phyloP scores from a whole-genome alignment of 2,329 filamentous ascomycete species.

The Colletotrichum melonis region DNA sequence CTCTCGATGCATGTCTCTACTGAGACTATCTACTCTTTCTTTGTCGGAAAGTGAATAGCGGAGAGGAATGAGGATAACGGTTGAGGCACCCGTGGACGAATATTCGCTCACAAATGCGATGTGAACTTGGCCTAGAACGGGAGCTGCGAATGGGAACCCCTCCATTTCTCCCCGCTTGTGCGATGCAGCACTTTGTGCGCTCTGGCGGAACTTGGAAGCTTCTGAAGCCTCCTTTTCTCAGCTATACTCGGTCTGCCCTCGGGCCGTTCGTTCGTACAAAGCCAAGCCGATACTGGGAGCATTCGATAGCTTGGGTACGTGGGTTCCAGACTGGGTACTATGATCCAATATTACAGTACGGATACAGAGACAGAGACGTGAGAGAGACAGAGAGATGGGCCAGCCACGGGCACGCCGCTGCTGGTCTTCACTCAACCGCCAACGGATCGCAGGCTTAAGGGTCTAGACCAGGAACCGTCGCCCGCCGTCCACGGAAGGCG shows the following conservation, averaged over 20 bases:
- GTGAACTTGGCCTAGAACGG: neutral
- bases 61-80: neutral
- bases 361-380: neutral
- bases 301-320: neutral
- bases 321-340: neutral
- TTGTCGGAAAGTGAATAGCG: neutral
- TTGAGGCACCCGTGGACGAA: neutral
- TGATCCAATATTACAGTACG: neutral
- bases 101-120: neutral
- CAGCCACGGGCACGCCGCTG: neutral
- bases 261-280: neutral
- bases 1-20: neutral
- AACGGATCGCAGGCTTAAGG: neutral
- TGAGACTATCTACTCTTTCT: neutral
- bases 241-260: neutral
- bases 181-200: neutral
- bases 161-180: conserved; percentile 1
- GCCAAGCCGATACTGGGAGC: neutral
- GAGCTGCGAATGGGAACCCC: conserved; percentile 3
- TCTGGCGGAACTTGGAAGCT: neutral
- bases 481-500: conserved; percentile 8
- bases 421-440: conserved; percentile 7
- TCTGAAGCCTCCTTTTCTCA: neutral
- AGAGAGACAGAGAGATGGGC: neutral
- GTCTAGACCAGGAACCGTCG: conserved; percentile 10